Conservation (phyloP, 1,284 basidiomycete species). For the Exsudoporus floridanus region DNA sequence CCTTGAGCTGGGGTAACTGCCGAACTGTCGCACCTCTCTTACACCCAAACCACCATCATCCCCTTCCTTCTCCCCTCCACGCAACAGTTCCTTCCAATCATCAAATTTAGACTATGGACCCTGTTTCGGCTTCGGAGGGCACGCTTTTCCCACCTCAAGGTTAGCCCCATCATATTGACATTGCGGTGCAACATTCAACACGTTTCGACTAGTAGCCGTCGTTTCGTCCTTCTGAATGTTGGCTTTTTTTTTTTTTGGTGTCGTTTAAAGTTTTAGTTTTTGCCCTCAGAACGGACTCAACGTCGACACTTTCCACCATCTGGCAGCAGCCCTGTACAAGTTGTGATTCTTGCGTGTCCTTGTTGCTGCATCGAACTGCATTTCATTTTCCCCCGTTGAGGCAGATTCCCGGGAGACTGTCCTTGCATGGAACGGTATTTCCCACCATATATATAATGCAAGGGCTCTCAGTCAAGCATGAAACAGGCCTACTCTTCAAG, state of each 20-base stretch:
- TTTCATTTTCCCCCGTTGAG: not conserved
- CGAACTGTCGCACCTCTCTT: slow-evolving; percentile 30
- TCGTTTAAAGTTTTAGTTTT: not conserved
- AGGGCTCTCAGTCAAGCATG: not conserved
- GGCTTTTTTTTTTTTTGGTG: not conserved
- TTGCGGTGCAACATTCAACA: not conserved
- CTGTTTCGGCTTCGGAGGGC: not conserved
- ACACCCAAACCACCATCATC: slow-evolving; percentile 43
- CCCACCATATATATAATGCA: slow-evolving; percentile 2
- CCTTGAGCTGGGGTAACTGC: slow-evolving; percentile 25
- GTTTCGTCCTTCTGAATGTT: not conserved
- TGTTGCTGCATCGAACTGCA: not conserved
- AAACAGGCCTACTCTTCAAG: not conserved
- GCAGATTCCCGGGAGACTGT: not conserved
- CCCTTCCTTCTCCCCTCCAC: not conserved
- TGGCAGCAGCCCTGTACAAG: not conserved
- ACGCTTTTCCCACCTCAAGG: not conserved
- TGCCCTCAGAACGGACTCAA: not conserved
- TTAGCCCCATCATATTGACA: not conserved
- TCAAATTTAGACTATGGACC: not conserved
- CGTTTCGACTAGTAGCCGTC: not conserved
- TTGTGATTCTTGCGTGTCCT: not conserved
- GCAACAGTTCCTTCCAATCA: not conserved
- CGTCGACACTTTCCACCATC: not conserved
- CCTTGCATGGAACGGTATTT: slow-evolving; percentile 6